phyloP scores from a whole-genome alignment of 345 rosid genomes.

The Camelina neglecta region DNA sequence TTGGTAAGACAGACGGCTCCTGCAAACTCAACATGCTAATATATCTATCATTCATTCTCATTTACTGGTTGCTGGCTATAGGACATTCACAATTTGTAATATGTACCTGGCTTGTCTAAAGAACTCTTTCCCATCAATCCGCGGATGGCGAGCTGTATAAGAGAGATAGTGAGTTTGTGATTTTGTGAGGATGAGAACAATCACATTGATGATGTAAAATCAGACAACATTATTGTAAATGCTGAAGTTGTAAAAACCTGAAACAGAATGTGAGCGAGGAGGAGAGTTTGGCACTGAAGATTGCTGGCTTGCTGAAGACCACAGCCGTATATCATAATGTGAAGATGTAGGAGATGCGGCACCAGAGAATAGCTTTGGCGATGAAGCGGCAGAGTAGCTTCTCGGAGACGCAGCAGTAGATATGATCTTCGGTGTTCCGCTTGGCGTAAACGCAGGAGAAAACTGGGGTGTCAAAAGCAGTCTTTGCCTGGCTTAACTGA shows the following conservation, averaged over 20 bases:
- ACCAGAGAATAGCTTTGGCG: constrained; percentile 72
- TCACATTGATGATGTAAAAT: neutral
- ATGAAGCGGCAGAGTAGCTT: constrained; percentile 69
- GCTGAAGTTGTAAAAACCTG: constrained; percentile 55
- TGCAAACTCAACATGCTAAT: constrained; percentile 28
- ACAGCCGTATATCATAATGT: constrained; percentile 61
- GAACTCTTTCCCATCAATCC: constrained; percentile 97
- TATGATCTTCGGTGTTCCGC: constrained; percentile 72
- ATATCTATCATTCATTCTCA: constrained; percentile 10
- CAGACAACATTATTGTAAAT: neutral
- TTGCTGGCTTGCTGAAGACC: constrained; percentile 93
- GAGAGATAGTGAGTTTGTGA: neutral
- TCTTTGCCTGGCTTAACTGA: constrained; percentile 55
- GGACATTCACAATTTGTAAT: neutral
- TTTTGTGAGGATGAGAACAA: neutral
- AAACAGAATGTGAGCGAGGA: constrained; percentile 70
- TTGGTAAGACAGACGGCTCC: constrained; percentile 91
- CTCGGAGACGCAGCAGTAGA: constrained; percentile 72
- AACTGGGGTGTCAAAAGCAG: constrained; percentile 76
- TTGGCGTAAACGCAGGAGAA: constrained; percentile 52
- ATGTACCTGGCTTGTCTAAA: constrained; percentile 90
- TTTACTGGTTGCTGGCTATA: neutral
- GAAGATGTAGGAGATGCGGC: constrained; percentile 67
- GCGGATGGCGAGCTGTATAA: constrained; percentile 55
- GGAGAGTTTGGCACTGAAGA: constrained; percentile 93